Evolutionary conservation across 768 basidiomycete species (phyloP).

Genomic region (Termitomyces sp.): DNA sequence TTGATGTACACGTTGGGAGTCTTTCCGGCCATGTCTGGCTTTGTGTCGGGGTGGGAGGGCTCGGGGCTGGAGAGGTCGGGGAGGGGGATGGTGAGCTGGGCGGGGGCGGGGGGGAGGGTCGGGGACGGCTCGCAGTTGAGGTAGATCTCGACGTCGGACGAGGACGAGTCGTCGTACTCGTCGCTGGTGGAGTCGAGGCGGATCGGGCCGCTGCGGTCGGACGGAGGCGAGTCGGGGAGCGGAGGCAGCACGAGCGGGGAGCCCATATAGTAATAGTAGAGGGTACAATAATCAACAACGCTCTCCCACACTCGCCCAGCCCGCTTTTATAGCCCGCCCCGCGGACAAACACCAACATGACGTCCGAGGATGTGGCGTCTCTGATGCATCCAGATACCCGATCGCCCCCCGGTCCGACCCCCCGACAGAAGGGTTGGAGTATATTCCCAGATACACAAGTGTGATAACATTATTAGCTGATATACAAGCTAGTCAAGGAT

Average conservation of each 20-base stretch:
- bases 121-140: conserved; percentile 27
- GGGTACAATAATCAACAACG: too few species aligned
- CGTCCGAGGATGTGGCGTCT: too few species aligned
- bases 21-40: conserved; percentile 24
- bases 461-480: too few species aligned
- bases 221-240: background rate
- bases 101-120: conserved; percentile 26
- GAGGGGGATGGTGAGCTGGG: conserved; percentile 30
- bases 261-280: background rate
- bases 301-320: too few species aligned
- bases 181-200: conserved; percentile 12
- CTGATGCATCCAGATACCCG: too few species aligned
- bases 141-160: conserved; percentile 32
- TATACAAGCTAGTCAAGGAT: too few species aligned
- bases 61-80: conserved; percentile 23
- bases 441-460: too few species aligned
- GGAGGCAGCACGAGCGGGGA: background rate
- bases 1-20: conserved; percentile 89
- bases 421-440: too few species aligned
- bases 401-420: too few species aligned
- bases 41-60: background rate
- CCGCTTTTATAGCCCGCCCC: too few species aligned
- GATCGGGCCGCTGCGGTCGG: conserved; percentile 4
- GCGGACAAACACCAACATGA: too few species aligned
- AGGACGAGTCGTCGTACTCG: conserved; percentile 18